Conservation (phyloP, 768 basidiomycete species). For the Kwoniella heveanensis region DNA sequence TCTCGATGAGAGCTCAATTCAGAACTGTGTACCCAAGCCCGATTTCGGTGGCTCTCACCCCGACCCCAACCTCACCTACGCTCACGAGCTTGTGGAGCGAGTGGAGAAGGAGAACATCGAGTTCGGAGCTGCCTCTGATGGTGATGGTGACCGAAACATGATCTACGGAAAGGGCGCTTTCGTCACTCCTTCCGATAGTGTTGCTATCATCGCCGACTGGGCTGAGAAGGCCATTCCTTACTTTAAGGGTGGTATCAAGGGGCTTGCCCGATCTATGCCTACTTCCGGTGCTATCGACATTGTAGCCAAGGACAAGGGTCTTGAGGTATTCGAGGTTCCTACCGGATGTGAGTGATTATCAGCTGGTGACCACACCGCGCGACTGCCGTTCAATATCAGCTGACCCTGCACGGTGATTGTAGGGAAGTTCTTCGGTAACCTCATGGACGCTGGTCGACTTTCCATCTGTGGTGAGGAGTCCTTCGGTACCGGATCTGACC, state of each 20-base stretch:
- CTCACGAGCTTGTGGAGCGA: constrained; percentile 85
- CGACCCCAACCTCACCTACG: constrained; percentile 97
- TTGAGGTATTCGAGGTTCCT: constrained; percentile 94
- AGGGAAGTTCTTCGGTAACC: constrained; percentile 99
- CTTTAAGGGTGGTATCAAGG: constrained; percentile 80
- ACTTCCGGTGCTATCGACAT: constrained; percentile 95
- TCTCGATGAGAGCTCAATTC: constrained; percentile 75
- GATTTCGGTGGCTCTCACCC: constrained; percentile 98
- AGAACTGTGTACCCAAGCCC: constrained; percentile 87
- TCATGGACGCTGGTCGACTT: constrained; percentile 97
- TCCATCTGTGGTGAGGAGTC: constrained; percentile 99
- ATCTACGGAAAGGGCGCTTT: constrained; percentile 98
- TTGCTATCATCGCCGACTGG: constrained; percentile 99
- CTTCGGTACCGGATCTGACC: constrained; percentile 99
- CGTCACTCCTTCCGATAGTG: constrained; percentile 95
- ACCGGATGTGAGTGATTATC: constrained; percentile 67
- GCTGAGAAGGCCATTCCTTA: constrained; percentile 60
- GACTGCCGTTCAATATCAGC: background rate
- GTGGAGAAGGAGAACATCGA: constrained; percentile 83
- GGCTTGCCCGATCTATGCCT: constrained; percentile 95
- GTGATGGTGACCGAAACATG: constrained; percentile 99
- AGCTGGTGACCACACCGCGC: background rate
- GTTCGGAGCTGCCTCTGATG: constrained; percentile 96
- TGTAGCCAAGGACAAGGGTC: constrained; percentile 88
- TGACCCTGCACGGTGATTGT: constrained; percentile 1